Percentiles rank a stretch among this genome's conserved stretches.
Conservation (phyloP, 805 yeast genomes). For the Candida hispaniensis region DNA sequence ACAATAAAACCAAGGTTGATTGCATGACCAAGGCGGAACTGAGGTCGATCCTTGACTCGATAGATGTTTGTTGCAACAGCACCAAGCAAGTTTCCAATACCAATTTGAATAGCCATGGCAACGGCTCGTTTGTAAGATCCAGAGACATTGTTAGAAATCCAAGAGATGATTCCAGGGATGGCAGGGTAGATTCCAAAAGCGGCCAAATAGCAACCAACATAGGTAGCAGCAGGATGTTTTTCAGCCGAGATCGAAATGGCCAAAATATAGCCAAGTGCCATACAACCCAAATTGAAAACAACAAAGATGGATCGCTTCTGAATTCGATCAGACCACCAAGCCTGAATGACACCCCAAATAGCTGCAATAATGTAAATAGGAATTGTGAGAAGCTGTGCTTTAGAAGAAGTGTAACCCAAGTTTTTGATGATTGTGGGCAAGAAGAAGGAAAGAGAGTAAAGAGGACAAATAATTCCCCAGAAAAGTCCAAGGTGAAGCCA, state of each 20-base stretch:
- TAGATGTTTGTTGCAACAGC: slow-evolving; percentile 46
- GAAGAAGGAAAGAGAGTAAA: slow-evolving; percentile 49
- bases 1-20: slow-evolving; percentile 37
- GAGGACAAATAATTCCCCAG: slow-evolving; percentile 44
- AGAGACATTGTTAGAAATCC: slow-evolving; percentile 45
- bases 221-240: slow-evolving; percentile 25
- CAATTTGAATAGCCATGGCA: slow-evolving; percentile 46
- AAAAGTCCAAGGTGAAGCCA: slow-evolving; percentile 43
- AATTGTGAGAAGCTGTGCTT: slow-evolving; percentile 39
- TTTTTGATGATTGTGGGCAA: slow-evolving; percentile 44
- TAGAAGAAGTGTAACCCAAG: slow-evolving; percentile 50
- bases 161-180: slow-evolving; percentile 52
- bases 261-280: slow-evolving; percentile 31
- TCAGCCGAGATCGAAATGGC: slow-evolving; percentile 36
- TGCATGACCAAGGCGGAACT: slow-evolving; percentile 41
- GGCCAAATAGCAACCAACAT: slow-evolving; percentile 47
- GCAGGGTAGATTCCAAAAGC: slow-evolving; percentile 45
- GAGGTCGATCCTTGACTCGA: slow-evolving; percentile 43
- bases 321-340: slow-evolving; percentile 25
- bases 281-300: slow-evolving; percentile 22
- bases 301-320: slow-evolving; percentile 28
- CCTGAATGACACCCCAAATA: slow-evolving; percentile 23
- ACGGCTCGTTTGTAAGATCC: slow-evolving; percentile 46
- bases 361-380: slow-evolving; percentile 34
- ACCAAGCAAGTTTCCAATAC: slow-evolving; percentile 57